Evolutionary conservation across 352 stramenopile species (phyloP).

Genomic region (Pythium diclinum): DNA sequence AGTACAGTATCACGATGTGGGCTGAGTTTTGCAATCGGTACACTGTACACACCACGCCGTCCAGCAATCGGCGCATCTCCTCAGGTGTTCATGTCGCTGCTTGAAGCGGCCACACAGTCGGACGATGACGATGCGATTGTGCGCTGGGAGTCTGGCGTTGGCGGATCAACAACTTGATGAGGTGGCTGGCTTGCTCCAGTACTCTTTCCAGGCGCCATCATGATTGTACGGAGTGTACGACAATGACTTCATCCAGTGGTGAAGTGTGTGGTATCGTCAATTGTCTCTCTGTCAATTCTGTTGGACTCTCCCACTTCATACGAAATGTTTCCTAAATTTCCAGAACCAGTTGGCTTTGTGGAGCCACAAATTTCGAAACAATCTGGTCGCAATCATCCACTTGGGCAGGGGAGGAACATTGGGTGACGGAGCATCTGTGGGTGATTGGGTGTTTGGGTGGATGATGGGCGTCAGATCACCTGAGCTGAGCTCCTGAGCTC

Average conservation of each 20-base stretch:
- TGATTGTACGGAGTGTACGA: no score
- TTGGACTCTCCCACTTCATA: no score
- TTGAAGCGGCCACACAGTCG: background rate
- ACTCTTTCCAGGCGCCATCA: no score
- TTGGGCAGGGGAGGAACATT: no score
- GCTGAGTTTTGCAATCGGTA: background rate
- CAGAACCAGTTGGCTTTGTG: background rate
- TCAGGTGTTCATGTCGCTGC: background rate
- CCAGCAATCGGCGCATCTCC: background rate
- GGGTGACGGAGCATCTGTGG: constrained; percentile 7
- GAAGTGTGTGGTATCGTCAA: no score
- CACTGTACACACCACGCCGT: background rate
- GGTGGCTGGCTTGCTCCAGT: no score
- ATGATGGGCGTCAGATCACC: constrained; percentile 24
- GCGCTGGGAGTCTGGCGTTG: no score
- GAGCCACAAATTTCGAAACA: no score
- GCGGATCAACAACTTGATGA: no score
- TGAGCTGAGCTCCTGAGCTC: constrained; percentile 10
- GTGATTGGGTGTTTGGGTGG: constrained; percentile 21
- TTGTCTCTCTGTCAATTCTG: no score
- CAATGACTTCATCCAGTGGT: no score
- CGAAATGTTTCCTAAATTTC: background rate
- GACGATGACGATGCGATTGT: background rate
- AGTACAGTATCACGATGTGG: no score
- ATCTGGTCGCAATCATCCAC: background rate